Conservation (phyloP, 306 rosid genomes). For the Lathyrus tuberosus region DNA sequence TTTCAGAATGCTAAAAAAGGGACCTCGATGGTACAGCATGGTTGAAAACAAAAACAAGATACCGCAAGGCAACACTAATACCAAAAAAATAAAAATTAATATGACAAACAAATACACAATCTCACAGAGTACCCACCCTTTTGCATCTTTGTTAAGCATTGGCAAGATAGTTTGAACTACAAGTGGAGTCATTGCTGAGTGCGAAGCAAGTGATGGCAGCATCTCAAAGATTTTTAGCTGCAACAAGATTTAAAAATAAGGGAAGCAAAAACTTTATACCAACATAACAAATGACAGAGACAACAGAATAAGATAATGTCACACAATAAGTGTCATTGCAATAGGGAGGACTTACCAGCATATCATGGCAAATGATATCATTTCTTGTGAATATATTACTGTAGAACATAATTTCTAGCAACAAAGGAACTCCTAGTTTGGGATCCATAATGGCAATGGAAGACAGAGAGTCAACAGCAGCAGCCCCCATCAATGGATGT, state of each 20-base stretch:
- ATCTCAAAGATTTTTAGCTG: constrained; percentile 78
- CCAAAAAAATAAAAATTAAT: not conserved
- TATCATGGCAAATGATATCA: constrained; percentile 54
- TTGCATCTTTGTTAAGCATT: constrained; percentile 79
- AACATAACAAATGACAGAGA: constrained; percentile 23
- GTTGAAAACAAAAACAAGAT: constrained; percentile 27
- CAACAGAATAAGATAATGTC: constrained; percentile 28
- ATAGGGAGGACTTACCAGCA: constrained; percentile 66
- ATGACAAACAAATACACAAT: constrained; percentile 29
- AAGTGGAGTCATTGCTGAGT: constrained; percentile 84
- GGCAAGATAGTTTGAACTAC: constrained; percentile 86
- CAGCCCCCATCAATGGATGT: constrained; percentile 62
- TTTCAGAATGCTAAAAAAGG: constrained; percentile 21
- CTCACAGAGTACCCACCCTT: constrained; percentile 59
- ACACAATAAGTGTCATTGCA: constrained; percentile 27
- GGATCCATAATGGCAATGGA: constrained; percentile 80
- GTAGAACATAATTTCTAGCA: constrained; percentile 77
- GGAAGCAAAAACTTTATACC: constrained; percentile 28
- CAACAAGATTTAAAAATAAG: constrained; percentile 44
- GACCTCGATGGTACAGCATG: constrained; percentile 13
- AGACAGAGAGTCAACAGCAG: constrained; percentile 71
- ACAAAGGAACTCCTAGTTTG: constrained; percentile 76
- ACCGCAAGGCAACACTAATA: constrained; percentile 30
- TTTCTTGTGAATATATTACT: constrained; percentile 71
- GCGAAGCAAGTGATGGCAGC: constrained; percentile 91